phyloP scores from a whole-genome alignment of 441 rosid genomes.

The Gossypium aridum region DNA sequence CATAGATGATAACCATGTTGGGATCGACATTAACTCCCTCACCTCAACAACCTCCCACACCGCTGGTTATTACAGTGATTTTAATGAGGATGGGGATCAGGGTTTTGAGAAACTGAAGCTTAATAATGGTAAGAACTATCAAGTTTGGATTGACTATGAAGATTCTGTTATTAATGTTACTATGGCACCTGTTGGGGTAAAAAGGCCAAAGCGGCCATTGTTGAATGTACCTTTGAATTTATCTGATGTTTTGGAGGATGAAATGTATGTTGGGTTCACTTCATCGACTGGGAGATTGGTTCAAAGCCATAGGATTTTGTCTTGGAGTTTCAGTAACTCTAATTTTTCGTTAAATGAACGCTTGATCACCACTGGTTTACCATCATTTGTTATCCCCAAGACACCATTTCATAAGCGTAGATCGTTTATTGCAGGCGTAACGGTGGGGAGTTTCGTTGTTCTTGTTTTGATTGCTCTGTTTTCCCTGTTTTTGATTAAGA shows the following conservation, averaged over 20 bases:
- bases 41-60: constrained; percentile 22
- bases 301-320: constrained; percentile 51
- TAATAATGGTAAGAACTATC: constrained; percentile 58
- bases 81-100: not conserved
- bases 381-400: constrained; percentile 54
- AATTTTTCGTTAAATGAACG: constrained; percentile 43
- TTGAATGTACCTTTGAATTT: constrained; percentile 38
- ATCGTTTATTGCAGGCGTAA: constrained; percentile 51
- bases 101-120: constrained; percentile 38
- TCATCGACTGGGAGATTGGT: constrained; percentile 54
- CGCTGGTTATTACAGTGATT: constrained; percentile 48
- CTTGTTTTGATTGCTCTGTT: constrained; percentile 25
- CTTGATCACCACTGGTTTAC: constrained; percentile 52
- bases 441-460: constrained; percentile 30
- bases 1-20: constrained; percentile 46
- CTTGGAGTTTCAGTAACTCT: constrained; percentile 65
- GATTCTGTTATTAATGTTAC: constrained; percentile 47
- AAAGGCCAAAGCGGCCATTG: constrained; percentile 37
- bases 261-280: constrained; percentile 67
- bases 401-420: constrained; percentile 33
- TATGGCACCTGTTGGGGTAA: constrained; percentile 37
- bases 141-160: constrained; percentile 68
- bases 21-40: constrained; percentile 60
- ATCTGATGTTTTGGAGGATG: constrained; percentile 49
- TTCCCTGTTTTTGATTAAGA: constrained; percentile 31